phyloP scores from a whole-genome alignment of 345 rosid species.

The Mallotus nudiflorus region DNA sequence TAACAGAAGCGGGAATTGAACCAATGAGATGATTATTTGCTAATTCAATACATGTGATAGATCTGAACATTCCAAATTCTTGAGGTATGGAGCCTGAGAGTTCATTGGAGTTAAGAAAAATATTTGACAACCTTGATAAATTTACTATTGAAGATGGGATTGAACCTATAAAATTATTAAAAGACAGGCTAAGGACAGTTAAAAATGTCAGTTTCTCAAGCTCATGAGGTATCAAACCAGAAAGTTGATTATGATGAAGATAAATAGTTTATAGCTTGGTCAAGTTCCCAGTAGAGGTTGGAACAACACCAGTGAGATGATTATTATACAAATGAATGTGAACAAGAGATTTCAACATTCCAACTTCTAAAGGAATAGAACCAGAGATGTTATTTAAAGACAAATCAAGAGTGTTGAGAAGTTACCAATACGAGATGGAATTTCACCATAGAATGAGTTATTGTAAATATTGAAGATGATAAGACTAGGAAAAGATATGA shows the following conservation, averaged over 20 bases:
- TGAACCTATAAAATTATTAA: background rate
- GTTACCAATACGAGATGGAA: slow-evolving; percentile 13
- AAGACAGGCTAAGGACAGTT: background rate
- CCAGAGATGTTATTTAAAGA: background rate
- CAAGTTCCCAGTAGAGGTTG: too few species aligned
- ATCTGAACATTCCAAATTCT: background rate
- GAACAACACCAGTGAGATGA: background rate
- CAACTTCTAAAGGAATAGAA: background rate
- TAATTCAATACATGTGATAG: background rate
- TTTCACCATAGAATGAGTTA: slow-evolving; percentile 11
- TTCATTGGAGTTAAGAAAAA: background rate
- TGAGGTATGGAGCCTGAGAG: background rate
- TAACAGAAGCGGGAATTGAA: background rate
- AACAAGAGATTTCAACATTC: background rate
- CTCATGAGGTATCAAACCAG: background rate
- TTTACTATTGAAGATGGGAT: background rate
- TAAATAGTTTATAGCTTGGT: too few species aligned
- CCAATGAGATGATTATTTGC: background rate
- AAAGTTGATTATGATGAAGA: background rate
- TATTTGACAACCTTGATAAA: too few species aligned
- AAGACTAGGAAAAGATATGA: slow-evolving; percentile 28
- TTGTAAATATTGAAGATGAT: background rate
- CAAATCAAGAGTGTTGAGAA: background rate
- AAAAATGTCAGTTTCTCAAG: slow-evolving; percentile 7
- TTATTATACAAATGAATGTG: background rate